Evolutionary conservation across 306 rosid genomes (phyloP).

Genomic region (Alnus glutinosa): DNA sequence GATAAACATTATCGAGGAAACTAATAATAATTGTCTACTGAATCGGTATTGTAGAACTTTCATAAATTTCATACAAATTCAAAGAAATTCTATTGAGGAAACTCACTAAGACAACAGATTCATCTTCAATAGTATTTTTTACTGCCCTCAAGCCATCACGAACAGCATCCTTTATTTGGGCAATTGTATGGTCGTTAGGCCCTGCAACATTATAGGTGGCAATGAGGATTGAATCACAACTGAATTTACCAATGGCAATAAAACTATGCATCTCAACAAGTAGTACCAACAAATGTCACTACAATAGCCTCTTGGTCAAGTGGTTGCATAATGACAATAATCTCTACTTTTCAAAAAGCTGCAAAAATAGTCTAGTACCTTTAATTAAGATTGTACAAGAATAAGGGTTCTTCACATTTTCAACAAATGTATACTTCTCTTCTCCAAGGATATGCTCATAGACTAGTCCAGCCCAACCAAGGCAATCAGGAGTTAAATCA

Average conservation of each 20-base stretch:
- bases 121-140: conserved; percentile 95
- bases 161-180: conserved; percentile 97
- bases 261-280: conserved; percentile 4
- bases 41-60: not conserved
- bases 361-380: conserved; percentile 45
- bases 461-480: conserved; percentile 99
- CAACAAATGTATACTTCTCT: conserved; percentile 92
- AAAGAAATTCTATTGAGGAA: not conserved
- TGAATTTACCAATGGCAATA: conserved; percentile 20
- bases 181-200: conserved; percentile 97
- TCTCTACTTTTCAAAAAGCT: conserved; percentile 4
- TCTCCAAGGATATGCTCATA: conserved; percentile 97
- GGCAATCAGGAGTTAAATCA: conserved; percentile 84
- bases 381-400: conserved; percentile 96
- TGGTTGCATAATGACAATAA: not conserved
- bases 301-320: not conserved
- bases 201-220: conserved; percentile 50
- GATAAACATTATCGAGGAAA: not conserved
- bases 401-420: conserved; percentile 87
- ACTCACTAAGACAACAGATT: conserved; percentile 77
- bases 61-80: not conserved
- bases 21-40: not conserved
- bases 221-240: conserved; percentile 26
- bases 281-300: not conserved
- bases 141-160: conserved; percentile 98